phyloP scores from a whole-genome alignment of 495 filamentous ascomycete genomes.

The Tuber melanosporum region DNA sequence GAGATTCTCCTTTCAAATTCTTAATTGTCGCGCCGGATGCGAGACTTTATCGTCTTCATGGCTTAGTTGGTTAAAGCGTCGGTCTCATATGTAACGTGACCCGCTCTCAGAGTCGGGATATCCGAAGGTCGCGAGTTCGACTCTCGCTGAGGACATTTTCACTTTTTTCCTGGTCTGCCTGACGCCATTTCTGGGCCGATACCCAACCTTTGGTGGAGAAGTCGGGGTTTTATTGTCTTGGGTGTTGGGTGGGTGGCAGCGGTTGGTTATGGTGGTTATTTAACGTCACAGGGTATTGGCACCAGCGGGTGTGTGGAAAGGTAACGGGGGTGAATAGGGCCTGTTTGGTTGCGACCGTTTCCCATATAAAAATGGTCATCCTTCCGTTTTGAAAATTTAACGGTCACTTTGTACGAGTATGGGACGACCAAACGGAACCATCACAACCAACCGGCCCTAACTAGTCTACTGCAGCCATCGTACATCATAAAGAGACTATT shows the following conservation, averaged over 20 bases:
- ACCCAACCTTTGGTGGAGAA: neutral
- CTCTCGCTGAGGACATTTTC: slow-evolving; percentile 31
- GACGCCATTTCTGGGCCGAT: neutral
- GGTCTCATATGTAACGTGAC: slow-evolving; percentile 38
- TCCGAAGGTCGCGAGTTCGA: slow-evolving; percentile 40
- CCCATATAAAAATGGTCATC: no score
- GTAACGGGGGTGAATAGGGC: neutral
- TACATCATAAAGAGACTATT: neutral
- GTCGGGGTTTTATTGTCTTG: neutral
- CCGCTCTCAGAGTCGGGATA: slow-evolving; percentile 28
- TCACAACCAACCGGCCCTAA: no score
- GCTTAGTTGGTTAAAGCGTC: slow-evolving; percentile 39
- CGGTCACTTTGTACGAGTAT: no score
- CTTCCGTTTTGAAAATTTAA: no score
- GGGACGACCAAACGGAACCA: no score
- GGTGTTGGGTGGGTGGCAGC: neutral
- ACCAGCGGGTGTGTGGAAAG: neutral
- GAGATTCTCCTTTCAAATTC: neutral
- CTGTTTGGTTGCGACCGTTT: no score
- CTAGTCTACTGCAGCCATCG: neutral
- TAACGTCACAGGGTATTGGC: neutral
- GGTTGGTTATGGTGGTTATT: neutral
- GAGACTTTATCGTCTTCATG: slow-evolving; percentile 21
- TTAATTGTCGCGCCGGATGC: neutral
- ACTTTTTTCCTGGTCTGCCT: neutral